A percentile compares a stretch with the other conserved stretches of the same genome.
Evolutionary conservation across 768 basidiomycete species (phyloP).

Genomic region (Rhizopogon vesiculosus): DNA sequence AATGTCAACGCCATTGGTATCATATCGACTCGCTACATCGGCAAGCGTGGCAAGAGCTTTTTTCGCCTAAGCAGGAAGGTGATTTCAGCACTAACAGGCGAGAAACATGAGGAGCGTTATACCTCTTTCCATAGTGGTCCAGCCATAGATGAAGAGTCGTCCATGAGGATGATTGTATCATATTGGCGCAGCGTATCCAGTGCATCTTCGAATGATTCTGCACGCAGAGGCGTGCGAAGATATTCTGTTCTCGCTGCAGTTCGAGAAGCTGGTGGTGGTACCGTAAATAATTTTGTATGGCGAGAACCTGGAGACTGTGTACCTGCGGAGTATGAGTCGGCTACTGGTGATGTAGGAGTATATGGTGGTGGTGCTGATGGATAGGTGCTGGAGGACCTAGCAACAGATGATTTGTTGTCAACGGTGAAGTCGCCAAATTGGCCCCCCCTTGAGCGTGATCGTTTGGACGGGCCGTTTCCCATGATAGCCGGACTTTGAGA

Average conservation of each 20-base stretch:
- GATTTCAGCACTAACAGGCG: background rate
- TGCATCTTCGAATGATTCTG: slow-evolving; percentile 23
- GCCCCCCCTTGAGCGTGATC: background rate
- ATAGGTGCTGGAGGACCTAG: background rate
- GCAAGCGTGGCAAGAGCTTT: slow-evolving; percentile 47
- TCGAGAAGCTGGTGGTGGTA: slow-evolving; percentile 14
- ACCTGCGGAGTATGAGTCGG: slow-evolving; percentile 7
- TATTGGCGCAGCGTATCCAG: slow-evolving; percentile 38
- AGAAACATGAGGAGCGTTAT: background rate
- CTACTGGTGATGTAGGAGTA: slow-evolving; percentile 1
- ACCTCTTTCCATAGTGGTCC: slow-evolving; percentile 49
- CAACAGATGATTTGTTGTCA: background rate
- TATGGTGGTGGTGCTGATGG: slow-evolving; percentile 22
- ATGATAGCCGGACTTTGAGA: slow-evolving; percentile 3
- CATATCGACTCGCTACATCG: slow-evolving; percentile 43
- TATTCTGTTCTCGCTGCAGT: background rate
- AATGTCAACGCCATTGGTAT: slow-evolving; percentile 57
- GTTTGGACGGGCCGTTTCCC: slow-evolving; percentile 12
- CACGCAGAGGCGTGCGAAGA: slow-evolving; percentile 20
- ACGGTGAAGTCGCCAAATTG: slow-evolving; percentile 4
- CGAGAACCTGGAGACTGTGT: slow-evolving; percentile 16
- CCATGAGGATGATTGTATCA: slow-evolving; percentile 55
- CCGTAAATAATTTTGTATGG: slow-evolving; percentile 18
- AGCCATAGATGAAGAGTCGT: slow-evolving; percentile 58
- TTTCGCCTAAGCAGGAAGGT: slow-evolving; percentile 28